Percentiles rank a stretch among this genome's conserved stretches.
Evolutionary conservation across 1,284 basidiomycete genomes (phyloP).

Genomic region (Somion occarium): DNA sequence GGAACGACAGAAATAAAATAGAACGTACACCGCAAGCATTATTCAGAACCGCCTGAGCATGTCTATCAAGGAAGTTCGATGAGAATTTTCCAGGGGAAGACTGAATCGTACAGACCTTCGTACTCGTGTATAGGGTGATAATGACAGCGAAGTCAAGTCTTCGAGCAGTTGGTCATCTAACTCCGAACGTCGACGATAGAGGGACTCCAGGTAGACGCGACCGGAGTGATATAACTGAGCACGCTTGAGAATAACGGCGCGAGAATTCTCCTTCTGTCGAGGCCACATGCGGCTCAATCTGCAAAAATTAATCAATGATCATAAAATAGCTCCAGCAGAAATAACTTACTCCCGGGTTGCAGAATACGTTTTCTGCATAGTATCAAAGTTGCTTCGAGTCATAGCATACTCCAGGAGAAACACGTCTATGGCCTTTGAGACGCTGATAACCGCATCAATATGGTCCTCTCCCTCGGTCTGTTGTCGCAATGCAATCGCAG

Average conservation of each 20-base stretch:
- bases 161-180: slow-evolving; percentile 78
- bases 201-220: slow-evolving; percentile 71
- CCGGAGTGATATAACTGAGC: slow-evolving; percentile 75
- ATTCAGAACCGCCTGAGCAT: slow-evolving; percentile 71
- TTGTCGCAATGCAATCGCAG: slow-evolving; percentile 62
- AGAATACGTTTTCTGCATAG: slow-evolving; percentile 64
- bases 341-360: slow-evolving; percentile 62
- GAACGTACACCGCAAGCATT: slow-evolving; percentile 58
- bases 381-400: slow-evolving; percentile 51
- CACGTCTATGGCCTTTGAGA: slow-evolving; percentile 69
- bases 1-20: slow-evolving; percentile 1
- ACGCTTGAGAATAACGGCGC: slow-evolving; percentile 75
- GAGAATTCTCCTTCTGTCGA: slow-evolving; percentile 71
- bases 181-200: slow-evolving; percentile 78
- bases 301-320: slow-evolving; percentile 7
- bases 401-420: slow-evolving; percentile 74
- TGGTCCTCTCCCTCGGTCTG: slow-evolving; percentile 77
- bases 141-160: slow-evolving; percentile 79
- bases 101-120: slow-evolving; percentile 45
- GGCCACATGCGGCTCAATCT: slow-evolving; percentile 67
- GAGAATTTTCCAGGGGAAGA: not conserved
- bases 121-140: slow-evolving; percentile 82
- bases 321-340: slow-evolving; percentile 5
- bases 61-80: too few relatives aligned
- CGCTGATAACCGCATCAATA: slow-evolving; percentile 80